Conservation (phyloP, 352 stramenopile genomes). For the Globisporangium heterothallicum region DNA sequence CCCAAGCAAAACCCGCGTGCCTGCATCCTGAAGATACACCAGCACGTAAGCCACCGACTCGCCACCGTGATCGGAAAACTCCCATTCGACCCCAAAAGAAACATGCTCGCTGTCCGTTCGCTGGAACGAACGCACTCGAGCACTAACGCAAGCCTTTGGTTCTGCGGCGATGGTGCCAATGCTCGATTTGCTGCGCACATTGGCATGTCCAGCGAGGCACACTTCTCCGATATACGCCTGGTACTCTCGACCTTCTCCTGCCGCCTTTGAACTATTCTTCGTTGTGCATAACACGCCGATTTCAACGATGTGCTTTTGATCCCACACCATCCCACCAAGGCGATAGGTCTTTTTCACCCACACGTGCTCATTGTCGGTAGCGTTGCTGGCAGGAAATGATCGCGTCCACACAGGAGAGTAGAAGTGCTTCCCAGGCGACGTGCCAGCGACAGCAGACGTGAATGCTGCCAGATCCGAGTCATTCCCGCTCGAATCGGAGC, state of each 20-base stretch:
- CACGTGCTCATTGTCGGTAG: constrained; percentile 1
- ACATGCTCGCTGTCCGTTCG: neutral
- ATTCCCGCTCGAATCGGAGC: constrained; percentile 18
- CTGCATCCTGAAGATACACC: neutral
- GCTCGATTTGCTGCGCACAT: neutral
- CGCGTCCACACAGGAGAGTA: constrained; percentile 23
- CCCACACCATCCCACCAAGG: constrained; percentile 32
- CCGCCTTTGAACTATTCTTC: constrained; percentile 15
- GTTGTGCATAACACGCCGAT: constrained; percentile 33
- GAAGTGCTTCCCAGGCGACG: constrained; percentile 27
- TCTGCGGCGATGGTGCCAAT: neutral
- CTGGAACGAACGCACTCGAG: neutral
- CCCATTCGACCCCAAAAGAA: neutral
- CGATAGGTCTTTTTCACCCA: constrained; percentile 40
- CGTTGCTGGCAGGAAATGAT: neutral
- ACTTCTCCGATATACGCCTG: constrained; percentile 30
- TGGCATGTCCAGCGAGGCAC: constrained; percentile 1
- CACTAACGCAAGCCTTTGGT: neutral
- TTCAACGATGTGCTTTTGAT: constrained; percentile 39
- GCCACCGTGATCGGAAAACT: neutral
- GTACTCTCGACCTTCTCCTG: constrained; percentile 16
- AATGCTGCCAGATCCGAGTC: constrained; percentile 5
- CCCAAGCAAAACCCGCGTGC: neutral
- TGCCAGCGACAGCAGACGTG: constrained; percentile 24
- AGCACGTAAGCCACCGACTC: neutral